Conservation (phyloP, 2,329 filamentous ascomycete genomes). For the Cercospora berteroae region DNA sequence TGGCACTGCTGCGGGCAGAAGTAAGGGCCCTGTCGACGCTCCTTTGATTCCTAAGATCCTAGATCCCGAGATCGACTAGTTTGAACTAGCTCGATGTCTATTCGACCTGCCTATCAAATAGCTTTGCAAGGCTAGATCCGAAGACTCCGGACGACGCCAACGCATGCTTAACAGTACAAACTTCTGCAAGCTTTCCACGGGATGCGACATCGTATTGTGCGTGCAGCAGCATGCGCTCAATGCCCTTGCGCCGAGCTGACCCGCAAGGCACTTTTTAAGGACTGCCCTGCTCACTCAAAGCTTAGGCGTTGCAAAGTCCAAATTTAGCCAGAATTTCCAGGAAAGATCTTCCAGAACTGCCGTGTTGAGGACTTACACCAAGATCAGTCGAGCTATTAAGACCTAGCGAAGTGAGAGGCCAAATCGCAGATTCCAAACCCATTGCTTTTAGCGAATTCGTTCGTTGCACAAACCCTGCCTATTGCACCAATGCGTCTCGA, state of each 20-base stretch:
- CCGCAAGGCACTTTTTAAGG: neutral
- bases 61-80: neutral
- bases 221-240: neutral
- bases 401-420: too few relatives aligned
- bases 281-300: neutral
- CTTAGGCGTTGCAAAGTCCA: neutral
- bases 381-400: neutral
- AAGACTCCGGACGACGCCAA: neutral
- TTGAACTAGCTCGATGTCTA: neutral
- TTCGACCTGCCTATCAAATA: neutral
- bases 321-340: neutral
- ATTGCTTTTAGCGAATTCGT: neutral
- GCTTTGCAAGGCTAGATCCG: neutral
- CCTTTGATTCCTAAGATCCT: neutral
- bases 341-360: neutral
- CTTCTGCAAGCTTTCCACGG: neutral
- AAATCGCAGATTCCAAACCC: too few relatives aligned
- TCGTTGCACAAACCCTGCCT: neutral
- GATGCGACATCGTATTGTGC: neutral
- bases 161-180: neutral
- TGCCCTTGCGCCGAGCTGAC: neutral
- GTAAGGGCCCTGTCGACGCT: neutral
- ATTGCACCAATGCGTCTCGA: neutral
- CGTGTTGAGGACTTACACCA: neutral
- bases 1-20: neutral